These are phyloP conservation scores for Nepenthes mirabilis DNA, from an alignment of 148 eudicot species.

Conservation along the genomic window DNA sequence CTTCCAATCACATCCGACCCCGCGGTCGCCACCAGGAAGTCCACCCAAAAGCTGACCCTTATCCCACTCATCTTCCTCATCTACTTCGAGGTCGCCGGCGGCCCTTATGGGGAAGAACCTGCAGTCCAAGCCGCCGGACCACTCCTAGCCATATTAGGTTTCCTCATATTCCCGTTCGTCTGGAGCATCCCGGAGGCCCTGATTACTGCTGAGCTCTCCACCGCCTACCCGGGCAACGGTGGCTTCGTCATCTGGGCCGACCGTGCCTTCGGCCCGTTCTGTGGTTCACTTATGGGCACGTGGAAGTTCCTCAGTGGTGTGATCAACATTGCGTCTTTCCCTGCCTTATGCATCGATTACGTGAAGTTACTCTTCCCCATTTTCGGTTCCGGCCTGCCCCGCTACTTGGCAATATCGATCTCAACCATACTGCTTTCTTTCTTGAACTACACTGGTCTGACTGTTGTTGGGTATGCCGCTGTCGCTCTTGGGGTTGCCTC, in stretches of 20 bases:
- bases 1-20: not conserved
- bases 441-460: slow-evolving; percentile 5
- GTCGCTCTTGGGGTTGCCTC: slow-evolving; percentile 4
- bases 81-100: slow-evolving; percentile 13
- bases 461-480: slow-evolving; percentile 5
- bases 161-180: slow-evolving; percentile 9
- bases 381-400: slow-evolving; percentile 1
- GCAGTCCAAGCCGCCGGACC: slow-evolving; percentile 5
- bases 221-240: slow-evolving; percentile 11
- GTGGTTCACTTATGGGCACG: slow-evolving; percentile 7
- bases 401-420: not conserved
- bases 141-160: slow-evolving; percentile 4
- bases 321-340: slow-evolving; percentile 8
- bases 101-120: slow-evolving; percentile 8
- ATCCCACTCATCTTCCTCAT: slow-evolving; percentile 9
- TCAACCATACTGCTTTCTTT: slow-evolving; percentile 2
- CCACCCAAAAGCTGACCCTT: slow-evolving; percentile 2
- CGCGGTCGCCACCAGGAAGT: not conserved
- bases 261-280: slow-evolving; percentile 10
- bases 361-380: slow-evolving; percentile 1
- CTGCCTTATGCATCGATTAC: slow-evolving; percentile 4
- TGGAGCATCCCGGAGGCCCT: slow-evolving; percentile 12
- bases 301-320: slow-evolving; percentile 13
- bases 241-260: slow-evolving; percentile 11
- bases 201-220: slow-evolving; percentile 9